Conservation (phyloP, 805 yeast species). For the Candida nitratophila region DNA sequence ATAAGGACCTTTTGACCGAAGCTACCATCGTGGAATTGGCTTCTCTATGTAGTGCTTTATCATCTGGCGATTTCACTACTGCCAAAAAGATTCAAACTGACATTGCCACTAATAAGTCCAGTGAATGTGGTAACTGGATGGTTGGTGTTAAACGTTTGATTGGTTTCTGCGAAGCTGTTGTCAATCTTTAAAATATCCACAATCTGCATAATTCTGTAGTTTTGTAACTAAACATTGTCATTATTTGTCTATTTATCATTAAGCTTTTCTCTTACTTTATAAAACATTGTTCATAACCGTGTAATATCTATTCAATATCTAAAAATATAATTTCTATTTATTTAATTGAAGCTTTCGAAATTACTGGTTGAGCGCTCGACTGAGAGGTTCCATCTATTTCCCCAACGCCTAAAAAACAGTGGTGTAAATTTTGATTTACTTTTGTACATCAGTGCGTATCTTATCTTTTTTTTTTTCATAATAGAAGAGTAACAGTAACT, state of each 20-base stretch:
- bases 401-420: no score
- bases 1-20: conserved; percentile 54
- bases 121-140: conserved; percentile 87
- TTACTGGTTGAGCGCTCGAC: no score
- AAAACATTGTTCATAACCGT: background rate
- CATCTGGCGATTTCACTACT: conserved; percentile 42
- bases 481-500: no score
- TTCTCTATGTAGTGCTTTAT: conserved; percentile 43
- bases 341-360: no score
- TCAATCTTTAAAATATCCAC: background rate
- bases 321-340: no score
- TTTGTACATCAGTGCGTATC: no score
- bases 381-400: no score
- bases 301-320: background rate
- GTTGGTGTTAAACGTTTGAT: conserved; percentile 85
- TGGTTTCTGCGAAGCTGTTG: conserved; percentile 52
- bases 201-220: no score
- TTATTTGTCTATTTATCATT: background rate
- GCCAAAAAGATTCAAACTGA: conserved; percentile 54
- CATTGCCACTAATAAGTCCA: conserved; percentile 56
- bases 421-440: background rate
- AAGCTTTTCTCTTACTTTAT: background rate
- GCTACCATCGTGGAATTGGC: conserved; percentile 50
- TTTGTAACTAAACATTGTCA: no score
- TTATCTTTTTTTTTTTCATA: no score